Evolutionary conservation across 176 grass and related monocot genomes (phyloP), one percentile per base, ranked within the genome.

Genomic region (Thalia dealbata): DNA sequence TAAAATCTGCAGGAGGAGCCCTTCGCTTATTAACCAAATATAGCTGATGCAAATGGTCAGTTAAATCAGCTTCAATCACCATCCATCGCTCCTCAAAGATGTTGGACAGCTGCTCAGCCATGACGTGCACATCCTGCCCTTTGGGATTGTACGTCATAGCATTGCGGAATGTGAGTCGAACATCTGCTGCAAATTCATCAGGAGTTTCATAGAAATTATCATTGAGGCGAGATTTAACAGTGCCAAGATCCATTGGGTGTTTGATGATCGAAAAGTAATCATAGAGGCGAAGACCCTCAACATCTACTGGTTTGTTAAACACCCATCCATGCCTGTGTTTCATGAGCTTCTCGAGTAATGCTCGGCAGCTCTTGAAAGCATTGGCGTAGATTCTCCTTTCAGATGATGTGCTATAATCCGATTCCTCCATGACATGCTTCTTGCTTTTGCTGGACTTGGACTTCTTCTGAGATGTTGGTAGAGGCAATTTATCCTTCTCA

Each of bases 121-220:
- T 91, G 52, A 86, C 50, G 67, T 91, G 79, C 70, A 91, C 88
- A 42, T 91, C 88, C 10, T 97, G 95, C 8, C 85, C 95, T 71
- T 91, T 90, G 6, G 90, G 84, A 30, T 97, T 97, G 79, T 97
- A 97, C 1, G 81, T 91, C 93, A 97, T 97, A 16, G 93, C 93
- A 76, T 97, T 97, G 6, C 69, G 82, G 77, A 97, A 92, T 30
- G 95, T 97, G 26, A 92, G 81, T 76, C 95, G 81, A n/a, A 97
- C 95, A 81, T 97, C 95, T 25, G 87, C 77, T 28, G 95, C 95
- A 59, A 92, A 93, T 79, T 97, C 90, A 77, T 80, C 79, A 0
- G 95, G 95, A 15, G 84, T 86, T 77, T 81, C 88, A 82, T 97
- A 97, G 64, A 84, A 80, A 52, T 84, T 82, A 75, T 73, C 35